Percentiles rank a stretch among this genome's conserved stretches.
Conservation (phyloP, 2,329 filamentous ascomycete species). For the Aspergillus sp. region DNA sequence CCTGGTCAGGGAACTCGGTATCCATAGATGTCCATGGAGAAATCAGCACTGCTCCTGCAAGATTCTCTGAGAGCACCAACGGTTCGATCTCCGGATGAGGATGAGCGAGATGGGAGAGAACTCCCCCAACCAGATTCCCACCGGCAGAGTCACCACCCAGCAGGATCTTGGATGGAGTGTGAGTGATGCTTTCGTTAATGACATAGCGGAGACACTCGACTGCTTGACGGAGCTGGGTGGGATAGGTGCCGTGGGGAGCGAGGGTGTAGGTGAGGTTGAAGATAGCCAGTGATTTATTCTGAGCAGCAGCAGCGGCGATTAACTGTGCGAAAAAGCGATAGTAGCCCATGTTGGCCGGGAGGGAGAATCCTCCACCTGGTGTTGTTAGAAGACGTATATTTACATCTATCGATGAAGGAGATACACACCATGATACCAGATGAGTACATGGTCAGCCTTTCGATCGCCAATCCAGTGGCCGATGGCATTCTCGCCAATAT, state of each 20-base stretch:
- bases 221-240: slow-evolving; percentile 39
- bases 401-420: background rate
- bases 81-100: slow-evolving; percentile 50
- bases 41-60: slow-evolving; percentile 51
- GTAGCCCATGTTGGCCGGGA: slow-evolving; percentile 45
- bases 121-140: slow-evolving; percentile 35
- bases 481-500: slow-evolving; percentile 22
- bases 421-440: slow-evolving; percentile 33
- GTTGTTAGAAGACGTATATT: background rate
- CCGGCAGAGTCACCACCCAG: slow-evolving; percentile 43
- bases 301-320: slow-evolving; percentile 35
- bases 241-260: slow-evolving; percentile 42
- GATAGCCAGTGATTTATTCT: slow-evolving; percentile 44
- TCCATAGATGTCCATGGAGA: slow-evolving; percentile 55
- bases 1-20: slow-evolving; percentile 38
- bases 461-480: slow-evolving; percentile 37
- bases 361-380: slow-evolving; percentile 53
- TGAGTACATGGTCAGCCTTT: slow-evolving; percentile 32
- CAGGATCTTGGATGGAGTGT: slow-evolving; percentile 30
- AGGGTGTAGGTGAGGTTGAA: slow-evolving; percentile 57
- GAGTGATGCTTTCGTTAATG: slow-evolving; percentile 22
- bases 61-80: slow-evolving; percentile 35
- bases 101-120: slow-evolving; percentile 44
- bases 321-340: slow-evolving; percentile 46
- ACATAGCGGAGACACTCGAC: slow-evolving; percentile 38